phyloP scores from a whole-genome alignment of 768 basidiomycete species.

The Boletus huronensis region DNA sequence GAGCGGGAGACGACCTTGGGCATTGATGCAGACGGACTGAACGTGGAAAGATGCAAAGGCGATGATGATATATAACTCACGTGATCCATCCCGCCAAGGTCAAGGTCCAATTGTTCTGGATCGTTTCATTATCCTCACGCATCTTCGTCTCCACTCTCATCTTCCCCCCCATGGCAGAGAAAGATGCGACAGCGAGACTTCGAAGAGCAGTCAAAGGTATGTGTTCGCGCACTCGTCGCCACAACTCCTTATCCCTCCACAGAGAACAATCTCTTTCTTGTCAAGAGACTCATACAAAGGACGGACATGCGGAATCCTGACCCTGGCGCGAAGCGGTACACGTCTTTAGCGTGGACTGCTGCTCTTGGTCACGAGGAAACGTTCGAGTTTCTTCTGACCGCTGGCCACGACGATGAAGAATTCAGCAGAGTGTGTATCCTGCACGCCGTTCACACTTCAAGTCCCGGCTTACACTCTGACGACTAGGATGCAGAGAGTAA shows the following conservation, averaged over 20 bases:
- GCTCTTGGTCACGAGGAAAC: conserved; percentile 87
- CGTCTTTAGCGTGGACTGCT: conserved; percentile 90
- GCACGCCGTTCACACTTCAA: conserved; percentile 2
- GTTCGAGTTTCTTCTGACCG: conserved; percentile 83
- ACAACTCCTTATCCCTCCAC: conserved; percentile 18
- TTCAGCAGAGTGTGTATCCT: conserved; percentile 69
- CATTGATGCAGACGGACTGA: conserved; percentile 50
- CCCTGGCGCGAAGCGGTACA: conserved; percentile 67
- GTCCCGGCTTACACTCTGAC: conserved; percentile 17
- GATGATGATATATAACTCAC: conserved; percentile 17
- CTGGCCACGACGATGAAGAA: conserved; percentile 92
- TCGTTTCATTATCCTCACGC: conserved; percentile 20
- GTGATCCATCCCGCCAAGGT: conserved; percentile 25
- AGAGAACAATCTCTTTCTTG: conserved; percentile 96
- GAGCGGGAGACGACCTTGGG: conserved; percentile 91
- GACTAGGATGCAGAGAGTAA: conserved; percentile 86
- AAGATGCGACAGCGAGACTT: conserved; percentile 70
- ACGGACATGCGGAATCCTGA: conserved; percentile 93
- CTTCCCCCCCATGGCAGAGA: conserved; percentile 66
- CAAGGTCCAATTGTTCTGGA: conserved; percentile 25
- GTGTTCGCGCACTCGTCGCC: conserved; percentile 3
- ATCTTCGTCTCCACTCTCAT: conserved; percentile 22
- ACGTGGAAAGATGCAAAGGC: background rate
- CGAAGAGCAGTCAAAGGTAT: conserved; percentile 78
- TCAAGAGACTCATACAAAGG: conserved; percentile 80